These are phyloP conservation scores for Knufia petricola DNA, from an alignment of 2,329 filamentous ascomycete genomes.

Conservation along the genomic window DNA sequence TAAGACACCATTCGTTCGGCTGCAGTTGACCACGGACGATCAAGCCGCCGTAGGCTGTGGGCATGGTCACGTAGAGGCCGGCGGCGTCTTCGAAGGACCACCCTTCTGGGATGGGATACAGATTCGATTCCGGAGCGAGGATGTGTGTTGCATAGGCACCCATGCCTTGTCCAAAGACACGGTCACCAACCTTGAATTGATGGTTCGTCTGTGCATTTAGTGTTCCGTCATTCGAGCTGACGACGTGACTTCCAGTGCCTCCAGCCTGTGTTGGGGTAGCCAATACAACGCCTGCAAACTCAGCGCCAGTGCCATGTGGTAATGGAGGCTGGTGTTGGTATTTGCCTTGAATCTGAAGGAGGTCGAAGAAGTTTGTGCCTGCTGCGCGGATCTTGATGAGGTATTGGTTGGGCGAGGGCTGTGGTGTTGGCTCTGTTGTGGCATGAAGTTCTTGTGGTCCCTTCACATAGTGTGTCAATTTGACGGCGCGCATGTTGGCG, in stretches of 20 bases:
- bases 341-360: slow-evolving; percentile 88
- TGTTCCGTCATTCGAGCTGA: slow-evolving; percentile 29
- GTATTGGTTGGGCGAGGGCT: slow-evolving; percentile 64
- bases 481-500: slow-evolving; percentile 20
- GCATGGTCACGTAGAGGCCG: slow-evolving; percentile 82
- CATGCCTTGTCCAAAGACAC: slow-evolving; percentile 78
- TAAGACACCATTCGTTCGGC: slow-evolving; percentile 72
- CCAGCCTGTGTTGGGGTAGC: slow-evolving; percentile 46
- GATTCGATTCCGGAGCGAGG: slow-evolving; percentile 52
- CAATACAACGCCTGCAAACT: slow-evolving; percentile 74
- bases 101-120: slow-evolving; percentile 66
- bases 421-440: slow-evolving; percentile 62
- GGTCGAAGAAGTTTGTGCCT: slow-evolving; percentile 94
- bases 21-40: slow-evolving; percentile 69
- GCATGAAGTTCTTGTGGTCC: slow-evolving; percentile 71
- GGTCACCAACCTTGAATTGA: slow-evolving; percentile 66
- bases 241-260: slow-evolving; percentile 12
- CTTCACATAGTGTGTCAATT: slow-evolving; percentile 38
- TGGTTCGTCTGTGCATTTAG: slow-evolving; percentile 28
- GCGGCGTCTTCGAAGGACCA: slow-evolving; percentile 82
- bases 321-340: slow-evolving; percentile 87
- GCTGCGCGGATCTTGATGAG: slow-evolving; percentile 77
- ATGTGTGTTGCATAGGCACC: slow-evolving; percentile 77
- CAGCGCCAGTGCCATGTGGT: slow-evolving; percentile 76
- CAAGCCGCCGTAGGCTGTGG: slow-evolving; percentile 77